Evolutionary conservation across 257 asterid genomes (phyloP), one percentile per base, ranked within the genome.

Genomic region (Solanum microdontum): DNA sequence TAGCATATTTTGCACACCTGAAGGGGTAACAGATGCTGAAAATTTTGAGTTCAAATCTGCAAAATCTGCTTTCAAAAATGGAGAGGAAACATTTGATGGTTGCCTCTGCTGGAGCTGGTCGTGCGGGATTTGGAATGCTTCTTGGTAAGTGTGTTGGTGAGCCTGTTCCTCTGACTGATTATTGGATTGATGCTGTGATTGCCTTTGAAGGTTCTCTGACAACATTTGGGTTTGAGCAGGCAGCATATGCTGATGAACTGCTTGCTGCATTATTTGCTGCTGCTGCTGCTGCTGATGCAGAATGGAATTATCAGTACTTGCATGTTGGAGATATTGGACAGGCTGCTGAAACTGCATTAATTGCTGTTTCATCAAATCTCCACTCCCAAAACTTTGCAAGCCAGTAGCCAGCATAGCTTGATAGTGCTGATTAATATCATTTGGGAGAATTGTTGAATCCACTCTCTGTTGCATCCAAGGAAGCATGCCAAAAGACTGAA

Each of bases 381-480:
- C 96, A 24, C 92, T 86, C 55, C 96, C 95, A 58, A 85, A 93
- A 89, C 92, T 93, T 75, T 94, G 98, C 89, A 93, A 76, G 36
- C 98, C 98, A 2, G 94, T 89, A 8, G 98, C 93, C 87, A 95
- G 82, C 92, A 95, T 93, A 68, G 97, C 95, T 91, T 94, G 99
- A 86, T 95, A 97, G 80, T 93, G 99, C 93, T 94, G 98, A 76
- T 92, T 90, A 30, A 94, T 93, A 88, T 97, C 98, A 43, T 89
- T 94, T 58, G 93, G 94, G 68, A 91, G 74, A 92, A 90, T 85
- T n/a, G 90, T 72, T 1, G 98, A 96, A 87, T 95, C 98, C 6
- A 92, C 87, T 84, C 98, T 92, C 94, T 97, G 98, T 89, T 94
- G 98, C 96, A 94, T 93, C 96, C 94, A 94, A 7, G 98, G 98